Percentiles rank a stretch among this genome's conserved stretches.
These are phyloP conservation scores for Cucurbita ficifolia DNA, from an alignment of 306 rosid genomes.

Conservation along the genomic window DNA sequence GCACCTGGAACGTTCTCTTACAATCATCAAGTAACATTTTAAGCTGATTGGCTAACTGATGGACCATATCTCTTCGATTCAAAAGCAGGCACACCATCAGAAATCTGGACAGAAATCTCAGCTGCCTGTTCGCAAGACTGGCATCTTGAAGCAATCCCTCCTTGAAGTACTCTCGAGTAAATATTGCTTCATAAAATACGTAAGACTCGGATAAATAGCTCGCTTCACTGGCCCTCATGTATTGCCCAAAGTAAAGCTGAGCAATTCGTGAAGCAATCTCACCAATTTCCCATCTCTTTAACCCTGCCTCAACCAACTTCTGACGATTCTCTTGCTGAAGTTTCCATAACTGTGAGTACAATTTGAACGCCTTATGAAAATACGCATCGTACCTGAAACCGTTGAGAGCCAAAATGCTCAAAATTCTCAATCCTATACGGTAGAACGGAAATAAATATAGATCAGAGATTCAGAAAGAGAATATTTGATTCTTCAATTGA, in stretches of 20 bases:
- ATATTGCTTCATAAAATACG: conserved; percentile 77
- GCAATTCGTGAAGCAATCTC: conserved; percentile 94
- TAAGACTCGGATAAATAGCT: conserved; percentile 68
- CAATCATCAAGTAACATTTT: conserved; percentile 63
- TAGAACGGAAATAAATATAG: neutral
- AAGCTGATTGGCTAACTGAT: conserved; percentile 62
- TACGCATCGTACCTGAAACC: conserved; percentile 57
- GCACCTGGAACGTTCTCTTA: conserved; percentile 72
- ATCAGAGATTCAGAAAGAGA: neutral
- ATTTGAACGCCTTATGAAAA: conserved; percentile 81
- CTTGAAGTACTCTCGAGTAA: conserved; percentile 80
- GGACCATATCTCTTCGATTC: conserved; percentile 64
- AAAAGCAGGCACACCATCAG: conserved; percentile 61
- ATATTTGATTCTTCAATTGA: neutral
- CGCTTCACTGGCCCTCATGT: conserved; percentile 82
- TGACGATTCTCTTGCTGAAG: conserved; percentile 89
- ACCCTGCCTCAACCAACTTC: conserved; percentile 72
- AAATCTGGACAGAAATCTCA: conserved; percentile 78
- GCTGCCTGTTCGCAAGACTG: conserved; percentile 56
- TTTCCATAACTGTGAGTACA: conserved; percentile 88
- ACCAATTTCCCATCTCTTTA: conserved; percentile 77
- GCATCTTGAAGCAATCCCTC: conserved; percentile 68
- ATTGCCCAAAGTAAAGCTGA: conserved; percentile 81
- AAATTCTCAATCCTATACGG: neutral
- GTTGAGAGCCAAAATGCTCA: neutral